Base-by-base conservation (phyloP, 164 flowering plant species). In the Tetrastigma voinierianum region DNA sequence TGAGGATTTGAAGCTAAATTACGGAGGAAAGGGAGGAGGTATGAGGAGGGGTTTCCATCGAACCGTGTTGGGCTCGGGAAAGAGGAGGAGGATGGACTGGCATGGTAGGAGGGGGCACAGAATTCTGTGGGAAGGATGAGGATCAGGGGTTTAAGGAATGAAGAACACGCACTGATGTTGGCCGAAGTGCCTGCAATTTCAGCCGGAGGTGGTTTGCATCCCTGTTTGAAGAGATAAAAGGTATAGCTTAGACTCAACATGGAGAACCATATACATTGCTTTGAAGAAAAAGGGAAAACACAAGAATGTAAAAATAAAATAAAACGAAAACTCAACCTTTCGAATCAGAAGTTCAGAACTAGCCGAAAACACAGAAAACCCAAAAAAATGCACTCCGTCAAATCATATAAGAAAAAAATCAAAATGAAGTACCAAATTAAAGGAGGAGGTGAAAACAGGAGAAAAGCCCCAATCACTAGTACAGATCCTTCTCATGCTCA, bases 31-130 rank as follows among this genome's bases (percentile, higher is more conserved):
- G 98, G 96, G 10, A 88, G 84, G 61, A 87, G 82, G 66, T 83
- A 87, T 0, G 89, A 70, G 0, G 92, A 83, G 11, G 87, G 72
- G 54, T 85, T 88, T 40, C 71, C 73, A 55, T 86, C 92, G 12
- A 77, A 76, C 6, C 92, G 88, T 23, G 96, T 69, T 0, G 98
- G 98, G 74, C 98, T 93, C 0, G 96, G 91, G 64, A 83, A 84
- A 23, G 93, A 86, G 4, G 98, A 93, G 10, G 96, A 88, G 8
- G 84, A 12, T 11, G 98, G 98, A 45, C 98, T 93, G 46, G 88
- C 93, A 62, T 85, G 96, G 77, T 90, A 90, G 7, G 98, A 93
- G 54, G 93, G 88, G 93, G 88, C 1, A 80, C 78, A n/a, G 98
- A 96, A 57, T 92, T 90, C n/a, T n/a, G n/a, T 1, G 82, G 89